phyloP scores from a whole-genome alignment of 225 moss, liverwort and hornwort species.

The Straminergon stramineum region DNA sequence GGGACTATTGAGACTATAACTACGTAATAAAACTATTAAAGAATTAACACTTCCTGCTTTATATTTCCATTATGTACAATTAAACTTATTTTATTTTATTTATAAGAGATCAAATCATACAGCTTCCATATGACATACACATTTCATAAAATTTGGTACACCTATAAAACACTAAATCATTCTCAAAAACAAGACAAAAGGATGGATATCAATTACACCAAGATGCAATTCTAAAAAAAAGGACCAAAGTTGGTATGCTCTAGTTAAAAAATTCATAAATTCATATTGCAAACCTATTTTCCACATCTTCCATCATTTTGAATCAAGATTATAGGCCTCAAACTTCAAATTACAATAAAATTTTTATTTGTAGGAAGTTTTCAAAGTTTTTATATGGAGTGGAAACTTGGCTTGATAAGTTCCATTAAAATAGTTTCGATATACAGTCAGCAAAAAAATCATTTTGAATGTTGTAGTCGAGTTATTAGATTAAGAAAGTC shows the following conservation, averaged over 20 bases:
- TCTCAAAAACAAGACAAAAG: no score
- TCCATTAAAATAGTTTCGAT: not conserved
- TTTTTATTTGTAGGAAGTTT: not conserved
- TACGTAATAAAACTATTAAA: no score
- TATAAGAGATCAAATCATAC: no score
- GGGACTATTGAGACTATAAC: no score
- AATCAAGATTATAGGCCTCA: not conserved
- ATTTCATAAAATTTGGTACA: no score
- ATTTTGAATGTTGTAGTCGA: not conserved
- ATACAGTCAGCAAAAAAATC: no score
- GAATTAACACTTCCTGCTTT: no score
- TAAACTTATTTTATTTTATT: no score
- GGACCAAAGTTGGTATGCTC: no score
- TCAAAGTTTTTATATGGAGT: not conserved
- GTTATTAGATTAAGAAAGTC: not conserved
- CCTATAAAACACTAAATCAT: no score
- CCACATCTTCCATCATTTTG: not conserved
- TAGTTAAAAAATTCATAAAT: rapidly evolving
- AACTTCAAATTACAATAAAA: not conserved
- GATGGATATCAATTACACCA: not conserved
- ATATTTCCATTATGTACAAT: no score
- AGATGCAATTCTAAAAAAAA: not conserved
- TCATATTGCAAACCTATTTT: not conserved
- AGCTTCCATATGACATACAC: no score
- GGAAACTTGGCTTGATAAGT: rapidly evolving